A percentile compares a stretch with the other conserved stretches of the same genome.
These are phyloP conservation scores for Onygenales sp. DNA, from an alignment of 2,329 filamentous ascomycete genomes.

Conservation along the genomic window DNA sequence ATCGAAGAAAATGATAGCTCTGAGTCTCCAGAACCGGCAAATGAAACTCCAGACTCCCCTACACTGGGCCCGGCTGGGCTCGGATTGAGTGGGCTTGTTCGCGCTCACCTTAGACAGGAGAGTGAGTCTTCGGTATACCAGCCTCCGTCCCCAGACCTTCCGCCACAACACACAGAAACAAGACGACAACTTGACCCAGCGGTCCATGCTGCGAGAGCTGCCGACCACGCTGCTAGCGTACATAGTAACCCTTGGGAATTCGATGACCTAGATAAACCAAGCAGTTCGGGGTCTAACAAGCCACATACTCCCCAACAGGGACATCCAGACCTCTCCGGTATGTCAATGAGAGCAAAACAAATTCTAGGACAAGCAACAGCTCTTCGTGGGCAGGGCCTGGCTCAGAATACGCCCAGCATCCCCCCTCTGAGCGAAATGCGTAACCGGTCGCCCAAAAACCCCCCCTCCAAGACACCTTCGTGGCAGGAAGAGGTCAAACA, in stretches of 20 bases:
- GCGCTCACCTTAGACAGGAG: slow-evolving; percentile 70
- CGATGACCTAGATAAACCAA: slow-evolving; percentile 37
- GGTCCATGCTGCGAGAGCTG: slow-evolving; percentile 22
- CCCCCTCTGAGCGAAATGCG: slow-evolving; percentile 1
- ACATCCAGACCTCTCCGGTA: slow-evolving; percentile 14
- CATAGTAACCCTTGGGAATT: slow-evolving; percentile 48
- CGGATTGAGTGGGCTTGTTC: slow-evolving; percentile 71
- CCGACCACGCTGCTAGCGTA: slow-evolving; percentile 39
- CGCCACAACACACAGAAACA: slow-evolving; percentile 24
- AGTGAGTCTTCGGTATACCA: slow-evolving; percentile 78
- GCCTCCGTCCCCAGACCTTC: slow-evolving; percentile 36
- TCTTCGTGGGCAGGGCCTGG: slow-evolving; percentile 18
- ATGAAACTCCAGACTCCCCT: slow-evolving; percentile 55
- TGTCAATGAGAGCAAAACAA: slow-evolving; percentile 28
- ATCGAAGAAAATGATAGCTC: slow-evolving; percentile 24
- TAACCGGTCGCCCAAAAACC: background rate
- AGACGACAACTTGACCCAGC: slow-evolving; percentile 17
- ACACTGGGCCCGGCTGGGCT: slow-evolving; percentile 56
- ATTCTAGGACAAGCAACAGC: slow-evolving; percentile 29
- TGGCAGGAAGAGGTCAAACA: slow-evolving; percentile 41
- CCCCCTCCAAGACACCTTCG: slow-evolving; percentile 14
- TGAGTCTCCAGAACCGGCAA: slow-evolving; percentile 9
- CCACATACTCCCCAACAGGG: slow-evolving; percentile 9
- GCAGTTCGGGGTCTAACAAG: slow-evolving; percentile 8
- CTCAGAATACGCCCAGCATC: background rate